Evolutionary conservation across 1,139 yeast species (phyloP).

Genomic region (Diutina scorzettiae): DNA sequence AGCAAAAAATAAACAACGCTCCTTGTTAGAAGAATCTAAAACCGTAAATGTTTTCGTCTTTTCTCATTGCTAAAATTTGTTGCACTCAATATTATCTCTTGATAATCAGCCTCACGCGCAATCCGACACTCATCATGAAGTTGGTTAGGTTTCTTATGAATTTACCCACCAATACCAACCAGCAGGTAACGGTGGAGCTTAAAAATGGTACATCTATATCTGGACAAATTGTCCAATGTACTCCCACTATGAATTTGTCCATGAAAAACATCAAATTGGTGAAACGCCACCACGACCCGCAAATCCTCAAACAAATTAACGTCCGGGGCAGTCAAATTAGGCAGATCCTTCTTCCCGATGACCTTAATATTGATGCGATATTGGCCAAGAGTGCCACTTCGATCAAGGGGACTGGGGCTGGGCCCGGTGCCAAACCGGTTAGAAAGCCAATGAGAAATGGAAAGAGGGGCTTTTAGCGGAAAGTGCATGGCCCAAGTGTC

Average conservation of each 20-base stretch:
- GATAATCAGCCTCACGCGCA: no score
- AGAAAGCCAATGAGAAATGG: no score
- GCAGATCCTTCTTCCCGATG: constrained; percentile 77
- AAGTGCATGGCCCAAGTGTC: no score
- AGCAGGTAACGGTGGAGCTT: constrained; percentile 83
- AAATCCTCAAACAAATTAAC: constrained; percentile 64
- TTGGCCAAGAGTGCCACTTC: constrained; percentile 34
- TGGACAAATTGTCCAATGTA: constrained; percentile 73
- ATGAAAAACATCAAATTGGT: constrained; percentile 74
- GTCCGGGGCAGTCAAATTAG: constrained; percentile 87
- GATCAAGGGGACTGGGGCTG: constrained; percentile 31
- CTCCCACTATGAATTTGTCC: constrained; percentile 89
- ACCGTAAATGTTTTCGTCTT: no score
- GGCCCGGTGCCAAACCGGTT: constrained; percentile 18
- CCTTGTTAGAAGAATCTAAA: no score
- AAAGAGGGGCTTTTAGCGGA: constrained; percentile 10
- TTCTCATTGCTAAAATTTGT: no score
- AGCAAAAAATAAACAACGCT: no score
- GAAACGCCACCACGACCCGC: constrained; percentile 61
- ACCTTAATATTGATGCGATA: constrained; percentile 68
- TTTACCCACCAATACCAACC: constrained; percentile 51
- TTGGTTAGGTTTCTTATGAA: constrained; percentile 70
- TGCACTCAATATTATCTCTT: no score
- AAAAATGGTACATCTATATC: constrained; percentile 88
- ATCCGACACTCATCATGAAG: no score